A percentile compares a stretch with the other conserved stretches of the same genome.
phyloP scores from a whole-genome alignment of 176 grass and related monocot genomes.

The Bromus sterilis region DNA sequence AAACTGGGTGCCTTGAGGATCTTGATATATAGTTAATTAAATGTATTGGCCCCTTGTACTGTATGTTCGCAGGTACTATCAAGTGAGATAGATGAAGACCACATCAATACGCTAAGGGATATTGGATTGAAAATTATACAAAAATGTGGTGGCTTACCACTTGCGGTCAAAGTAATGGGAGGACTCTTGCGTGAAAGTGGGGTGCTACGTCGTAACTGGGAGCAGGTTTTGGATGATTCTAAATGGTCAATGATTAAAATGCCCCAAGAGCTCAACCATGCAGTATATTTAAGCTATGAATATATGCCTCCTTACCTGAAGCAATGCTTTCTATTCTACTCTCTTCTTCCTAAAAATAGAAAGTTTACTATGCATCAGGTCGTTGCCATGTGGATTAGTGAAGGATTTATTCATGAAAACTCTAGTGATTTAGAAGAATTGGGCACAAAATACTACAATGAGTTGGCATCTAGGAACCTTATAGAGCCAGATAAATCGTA shows the following conservation, averaged over 20 bases:
- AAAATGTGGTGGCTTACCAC: background rate
- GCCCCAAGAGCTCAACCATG: no score
- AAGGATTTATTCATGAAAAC: no score
- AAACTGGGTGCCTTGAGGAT: background rate
- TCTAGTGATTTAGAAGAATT: background rate
- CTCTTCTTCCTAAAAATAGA: no score
- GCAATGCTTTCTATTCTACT: no score
- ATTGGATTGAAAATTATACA: background rate
- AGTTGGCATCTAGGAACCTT: slow-evolving; percentile 31
- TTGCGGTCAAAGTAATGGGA: background rate
- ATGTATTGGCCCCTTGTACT: background rate
- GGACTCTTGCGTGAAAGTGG: background rate
- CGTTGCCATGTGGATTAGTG: no score
- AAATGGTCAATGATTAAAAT: no score
- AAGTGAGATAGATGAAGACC: background rate
- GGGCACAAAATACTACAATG: background rate
- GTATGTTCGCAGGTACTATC: background rate
- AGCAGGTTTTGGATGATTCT: no score
- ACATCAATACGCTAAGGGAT: background rate
- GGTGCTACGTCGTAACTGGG: no score
- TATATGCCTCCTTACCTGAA: no score
- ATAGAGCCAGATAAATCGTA: background rate
- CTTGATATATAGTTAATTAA: background rate
- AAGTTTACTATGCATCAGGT: no score
- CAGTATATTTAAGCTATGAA: no score